These are phyloP conservation scores for Anthoceros angustus DNA, from an alignment of 225 moss, liverwort and hornwort species.

Conservation along the genomic window DNA sequence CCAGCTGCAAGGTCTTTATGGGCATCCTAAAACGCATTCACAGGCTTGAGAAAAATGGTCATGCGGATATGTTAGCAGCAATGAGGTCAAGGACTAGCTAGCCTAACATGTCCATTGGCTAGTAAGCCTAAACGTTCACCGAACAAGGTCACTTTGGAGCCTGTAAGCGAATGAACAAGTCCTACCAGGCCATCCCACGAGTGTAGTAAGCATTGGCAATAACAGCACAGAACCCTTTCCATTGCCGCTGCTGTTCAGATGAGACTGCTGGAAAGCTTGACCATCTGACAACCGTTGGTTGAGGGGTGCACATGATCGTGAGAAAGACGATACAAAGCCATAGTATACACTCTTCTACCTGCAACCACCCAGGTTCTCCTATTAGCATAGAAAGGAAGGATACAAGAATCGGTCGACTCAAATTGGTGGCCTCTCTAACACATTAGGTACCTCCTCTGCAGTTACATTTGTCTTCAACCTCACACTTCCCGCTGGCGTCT, in stretches of 20 bases:
- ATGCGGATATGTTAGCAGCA: not conserved
- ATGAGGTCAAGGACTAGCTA: too few species aligned
- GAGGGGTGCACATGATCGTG: slow-evolving; percentile 23
- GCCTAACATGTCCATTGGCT: too few species aligned
- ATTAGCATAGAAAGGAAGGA: not conserved
- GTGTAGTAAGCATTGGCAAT: slow-evolving; percentile 76
- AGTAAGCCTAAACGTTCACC: too few species aligned
- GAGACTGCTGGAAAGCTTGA: slow-evolving; percentile 46
- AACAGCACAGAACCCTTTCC: slow-evolving; percentile 70
- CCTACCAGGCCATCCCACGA: slow-evolving; percentile 53
- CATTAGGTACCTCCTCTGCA: slow-evolving; percentile 46
- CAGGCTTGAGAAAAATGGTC: not conserved
- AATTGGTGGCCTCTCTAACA: not conserved
- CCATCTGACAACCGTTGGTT: slow-evolving; percentile 20
- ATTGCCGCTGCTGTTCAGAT: slow-evolving; percentile 44
- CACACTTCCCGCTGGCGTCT: slow-evolving; percentile 19
- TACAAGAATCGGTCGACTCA: slow-evolving; percentile 12
- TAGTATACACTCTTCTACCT: slow-evolving; percentile 31
- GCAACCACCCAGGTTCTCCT: not conserved
- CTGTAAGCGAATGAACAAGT: not conserved
- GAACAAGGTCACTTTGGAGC: not conserved
- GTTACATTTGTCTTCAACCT: slow-evolving; percentile 48
- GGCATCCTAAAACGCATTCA: slow-evolving; percentile 36
- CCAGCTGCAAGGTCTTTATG: slow-evolving; percentile 78
- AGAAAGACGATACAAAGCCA: slow-evolving; percentile 28